Conservation (phyloP, 441 rosid genomes). For the Gossypium schwendimanii region DNA sequence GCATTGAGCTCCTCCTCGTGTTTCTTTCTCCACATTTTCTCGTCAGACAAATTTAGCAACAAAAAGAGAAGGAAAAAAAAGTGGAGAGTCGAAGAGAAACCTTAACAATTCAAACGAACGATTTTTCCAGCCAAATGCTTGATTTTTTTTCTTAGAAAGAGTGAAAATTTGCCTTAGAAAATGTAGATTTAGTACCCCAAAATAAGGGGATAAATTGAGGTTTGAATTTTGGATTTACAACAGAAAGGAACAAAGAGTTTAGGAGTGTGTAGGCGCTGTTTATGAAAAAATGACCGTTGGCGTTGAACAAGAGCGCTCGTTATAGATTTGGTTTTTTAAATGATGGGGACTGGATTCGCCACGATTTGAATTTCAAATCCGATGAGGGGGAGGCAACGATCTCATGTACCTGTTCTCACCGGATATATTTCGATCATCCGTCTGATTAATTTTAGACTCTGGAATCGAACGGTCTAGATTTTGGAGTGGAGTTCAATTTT, state of each 20-base stretch:
- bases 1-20: not conserved
- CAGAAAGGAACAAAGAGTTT: constrained; percentile 6
- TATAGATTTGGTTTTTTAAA: constrained; percentile 17
- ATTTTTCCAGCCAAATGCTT: not conserved
- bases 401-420: not conserved
- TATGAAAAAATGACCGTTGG: constrained; percentile 42
- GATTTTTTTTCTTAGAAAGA: not conserved
- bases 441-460: not conserved
- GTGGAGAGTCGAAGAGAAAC: constrained; percentile 15
- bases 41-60: constrained; percentile 7
- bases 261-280: constrained; percentile 30
- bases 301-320: constrained; percentile 23
- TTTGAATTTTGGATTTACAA: constrained; percentile 14
- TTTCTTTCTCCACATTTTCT: constrained; percentile 4
- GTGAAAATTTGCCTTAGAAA: constrained; percentile 12
- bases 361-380: constrained; percentile 29
- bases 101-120: constrained; percentile 16
- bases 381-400: not conserved
- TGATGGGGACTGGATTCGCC: not conserved
- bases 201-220: constrained; percentile 22
- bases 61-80: not conserved
- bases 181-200: not conserved
- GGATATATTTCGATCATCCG: not conserved
- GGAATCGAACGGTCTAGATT: constrained; percentile 3
- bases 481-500: not conserved